Percentiles rank a stretch among this genome's conserved stretches.
These are phyloP conservation scores for Silene uniflora DNA, from an alignment of 148 eudicot genomes.

Conservation along the genomic window DNA sequence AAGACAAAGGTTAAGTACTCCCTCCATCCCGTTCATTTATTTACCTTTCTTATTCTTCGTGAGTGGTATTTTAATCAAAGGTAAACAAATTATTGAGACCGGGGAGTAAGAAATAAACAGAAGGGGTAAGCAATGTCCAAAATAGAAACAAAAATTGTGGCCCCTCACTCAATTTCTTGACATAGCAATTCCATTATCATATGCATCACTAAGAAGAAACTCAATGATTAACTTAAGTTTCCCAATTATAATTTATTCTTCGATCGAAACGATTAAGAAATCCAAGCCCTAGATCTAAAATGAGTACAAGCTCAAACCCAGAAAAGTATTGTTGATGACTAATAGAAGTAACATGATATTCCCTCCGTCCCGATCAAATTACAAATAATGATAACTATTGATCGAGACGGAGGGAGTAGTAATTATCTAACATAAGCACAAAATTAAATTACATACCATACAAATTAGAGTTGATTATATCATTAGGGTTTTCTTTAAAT, in stretches of 20 bases:
- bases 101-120: background rate
- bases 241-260: background rate
- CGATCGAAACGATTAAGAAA: background rate
- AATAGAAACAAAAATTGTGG: conserved; percentile 10
- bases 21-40: no score
- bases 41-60: no score
- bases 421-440: conserved; percentile 1
- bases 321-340: background rate
- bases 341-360: background rate
- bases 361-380: no score
- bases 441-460: conserved; percentile 1
- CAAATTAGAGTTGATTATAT: conserved; percentile 6
- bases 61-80: no score
- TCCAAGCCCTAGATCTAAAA: conserved; percentile 34
- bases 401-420: background rate
- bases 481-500: conserved; percentile 32
- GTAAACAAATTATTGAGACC: no score
- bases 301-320: conserved; percentile 13
- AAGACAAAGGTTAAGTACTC: background rate
- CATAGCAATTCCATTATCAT: background rate
- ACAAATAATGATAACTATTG: no score
- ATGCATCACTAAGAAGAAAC: background rate
- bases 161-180: conserved; percentile 18
- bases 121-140: conserved; percentile 10
- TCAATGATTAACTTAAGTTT: background rate